Base-by-base conservation (phyloP, 306 rosid species). In the Acacia confusa region DNA sequence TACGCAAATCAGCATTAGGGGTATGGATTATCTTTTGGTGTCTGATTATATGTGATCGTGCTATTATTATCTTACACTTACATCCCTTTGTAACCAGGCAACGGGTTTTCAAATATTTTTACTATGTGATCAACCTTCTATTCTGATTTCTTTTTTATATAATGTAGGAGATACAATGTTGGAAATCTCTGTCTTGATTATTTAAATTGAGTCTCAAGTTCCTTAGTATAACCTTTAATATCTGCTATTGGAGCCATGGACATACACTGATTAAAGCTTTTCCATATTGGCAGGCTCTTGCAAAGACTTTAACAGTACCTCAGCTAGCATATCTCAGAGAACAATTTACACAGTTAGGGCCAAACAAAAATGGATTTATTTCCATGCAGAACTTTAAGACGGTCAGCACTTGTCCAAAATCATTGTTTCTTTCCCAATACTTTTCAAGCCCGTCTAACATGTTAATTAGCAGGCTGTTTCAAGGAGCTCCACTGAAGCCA, bases 371-470 rank as follows among this genome's bases (percentile, higher is more conserved):
- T 28, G 98, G 98, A 55, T 50, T 85, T 79, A 92, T 94, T 81
- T 90, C 97, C 41, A 92, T 94, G 97, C 97, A 92, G 85, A 91
- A 91, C 87, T 91, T 94, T 85, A 94, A 94, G 91, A 89, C 72
- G 81, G 98, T 92, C 40, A 85, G 91, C 81, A 36, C 74, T 22
- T 79, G 72, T 43, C 27, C 14, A 41, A 47, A 60, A 41, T 25
- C 72, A 8, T 45, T 28, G 61, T 43, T 24, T 73, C 30, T 27
- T 40, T 28, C 58, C 52, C 69, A 76, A 63, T 82, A 72, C 69
- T 60, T 79, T 53, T 67, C 47, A 74, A 68, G 77, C 50, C 50
- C 50, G 63, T 78, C n/a, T 85, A 50, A 83, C 78, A 45, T 81
- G 34, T 72, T 77, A 47, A n/a, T 83, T 71, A n/a, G 70, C 92